Conservation (phyloP, 2,329 filamentous ascomycete genomes). For the Hypoxylon sp. region DNA sequence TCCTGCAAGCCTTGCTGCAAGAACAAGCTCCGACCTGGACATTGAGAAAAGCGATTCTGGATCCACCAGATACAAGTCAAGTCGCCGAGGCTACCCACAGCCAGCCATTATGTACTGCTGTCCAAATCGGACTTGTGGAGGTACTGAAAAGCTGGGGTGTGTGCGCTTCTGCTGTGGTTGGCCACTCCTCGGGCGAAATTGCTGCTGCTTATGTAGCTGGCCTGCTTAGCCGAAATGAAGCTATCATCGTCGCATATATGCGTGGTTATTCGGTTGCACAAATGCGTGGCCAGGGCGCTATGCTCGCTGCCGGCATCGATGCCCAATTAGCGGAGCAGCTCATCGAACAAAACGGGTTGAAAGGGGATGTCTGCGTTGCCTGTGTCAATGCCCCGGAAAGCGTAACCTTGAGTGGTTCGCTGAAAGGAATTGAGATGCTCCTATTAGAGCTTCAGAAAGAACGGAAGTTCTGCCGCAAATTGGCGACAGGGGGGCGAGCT, state of each 20-base stretch:
- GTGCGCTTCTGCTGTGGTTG: slow-evolving; percentile 25
- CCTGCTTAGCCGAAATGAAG: slow-evolving; percentile 31
- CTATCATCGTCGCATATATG: slow-evolving; percentile 42
- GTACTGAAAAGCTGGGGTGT: slow-evolving; percentile 39
- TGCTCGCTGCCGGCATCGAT: slow-evolving; percentile 44
- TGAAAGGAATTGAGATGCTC: not conserved
- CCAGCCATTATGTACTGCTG: slow-evolving; percentile 47
- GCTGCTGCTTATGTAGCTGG: slow-evolving; percentile 60
- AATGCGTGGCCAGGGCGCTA: slow-evolving; percentile 29
- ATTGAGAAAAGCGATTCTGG: slow-evolving; percentile 27
- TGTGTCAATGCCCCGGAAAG: slow-evolving; percentile 45
- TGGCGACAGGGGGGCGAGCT: slow-evolving; percentile 19
- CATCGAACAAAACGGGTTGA: slow-evolving; percentile 7
- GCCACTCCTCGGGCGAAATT: slow-evolving; percentile 57
- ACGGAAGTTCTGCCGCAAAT: slow-evolving; percentile 7
- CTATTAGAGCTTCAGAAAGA: not conserved
- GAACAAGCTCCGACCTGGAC: slow-evolving; percentile 34
- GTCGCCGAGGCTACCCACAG: slow-evolving; percentile 31
- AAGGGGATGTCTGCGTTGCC: slow-evolving; percentile 24
- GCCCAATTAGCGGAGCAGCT: not conserved
- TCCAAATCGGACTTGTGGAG: slow-evolving; percentile 46
- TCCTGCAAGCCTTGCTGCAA: slow-evolving; percentile 16
- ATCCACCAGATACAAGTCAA: not conserved
- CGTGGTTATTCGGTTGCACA: slow-evolving; percentile 34
- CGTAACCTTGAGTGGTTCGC: slow-evolving; percentile 37